Evolutionary conservation across 2,329 filamentous ascomycete genomes (phyloP).

Genomic region (Pseudomassariella vexata): DNA sequence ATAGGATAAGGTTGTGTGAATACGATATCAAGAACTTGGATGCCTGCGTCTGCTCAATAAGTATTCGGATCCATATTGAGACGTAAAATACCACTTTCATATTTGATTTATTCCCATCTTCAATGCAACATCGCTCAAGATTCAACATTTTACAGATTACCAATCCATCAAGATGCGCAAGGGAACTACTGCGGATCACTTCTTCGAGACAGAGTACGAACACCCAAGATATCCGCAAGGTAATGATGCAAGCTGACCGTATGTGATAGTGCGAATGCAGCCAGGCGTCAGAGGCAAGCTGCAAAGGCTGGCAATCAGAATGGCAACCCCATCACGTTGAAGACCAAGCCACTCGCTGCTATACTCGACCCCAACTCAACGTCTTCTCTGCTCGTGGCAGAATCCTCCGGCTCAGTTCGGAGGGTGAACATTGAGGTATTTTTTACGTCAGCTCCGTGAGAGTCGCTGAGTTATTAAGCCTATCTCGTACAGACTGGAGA

Average conservation of each 20-base stretch:
- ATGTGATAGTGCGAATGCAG: slow-evolving; percentile 41
- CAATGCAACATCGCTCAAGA: no score
- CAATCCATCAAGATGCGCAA: slow-evolving; percentile 47
- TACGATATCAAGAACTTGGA: no score
- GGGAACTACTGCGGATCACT: slow-evolving; percentile 70
- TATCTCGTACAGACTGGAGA: slow-evolving; percentile 33
- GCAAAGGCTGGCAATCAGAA: slow-evolving; percentile 69
- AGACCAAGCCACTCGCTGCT: slow-evolving; percentile 80
- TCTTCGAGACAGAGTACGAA: slow-evolving; percentile 85
- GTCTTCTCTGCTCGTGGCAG: slow-evolving; percentile 67
- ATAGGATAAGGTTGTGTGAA: no score
- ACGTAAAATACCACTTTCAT: no score
- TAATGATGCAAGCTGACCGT: slow-evolving; percentile 33
- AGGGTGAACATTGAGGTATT: slow-evolving; percentile 69
- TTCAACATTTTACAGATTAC: no score
- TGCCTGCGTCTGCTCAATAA: no score
- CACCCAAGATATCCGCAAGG: not conserved
- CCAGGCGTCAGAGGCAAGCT: slow-evolving; percentile 53
- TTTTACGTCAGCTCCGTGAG: not conserved
- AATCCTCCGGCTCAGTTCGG: slow-evolving; percentile 77
- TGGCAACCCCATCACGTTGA: slow-evolving; percentile 73
- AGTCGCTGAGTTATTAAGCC: not conserved
- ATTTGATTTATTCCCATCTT: no score
- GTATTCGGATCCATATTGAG: no score
- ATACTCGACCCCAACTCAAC: slow-evolving; percentile 59